Percentiles rank a stretch among this genome's conserved stretches.
Conservation (phyloP, 805 yeast species). For the Monosporozyma siamensis region DNA sequence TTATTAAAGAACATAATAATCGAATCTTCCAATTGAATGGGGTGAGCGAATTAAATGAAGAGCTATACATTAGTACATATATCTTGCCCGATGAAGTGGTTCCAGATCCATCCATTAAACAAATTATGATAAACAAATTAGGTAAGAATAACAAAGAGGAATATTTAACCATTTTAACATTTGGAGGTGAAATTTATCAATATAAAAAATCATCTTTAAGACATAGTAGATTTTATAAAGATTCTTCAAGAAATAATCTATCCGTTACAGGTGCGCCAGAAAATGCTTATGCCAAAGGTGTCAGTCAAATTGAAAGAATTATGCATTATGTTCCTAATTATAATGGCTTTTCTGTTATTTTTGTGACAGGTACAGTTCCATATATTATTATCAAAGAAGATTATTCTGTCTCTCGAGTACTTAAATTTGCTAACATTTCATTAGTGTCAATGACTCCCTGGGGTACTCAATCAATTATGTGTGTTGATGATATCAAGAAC, state of each 20-base stretch:
- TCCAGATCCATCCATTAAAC: constrained; percentile 70
- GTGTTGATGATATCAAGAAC: constrained; percentile 58
- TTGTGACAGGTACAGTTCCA: constrained; percentile 69
- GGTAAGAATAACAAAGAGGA: constrained; percentile 59
- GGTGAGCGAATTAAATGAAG: constrained; percentile 31
- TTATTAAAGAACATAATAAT: constrained; percentile 42
- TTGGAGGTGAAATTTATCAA: constrained; percentile 69
- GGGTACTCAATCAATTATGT: constrained; percentile 42
- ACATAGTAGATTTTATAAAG: constrained; percentile 18
- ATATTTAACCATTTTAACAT: constrained; percentile 59
- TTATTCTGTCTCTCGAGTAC: constrained; percentile 54
- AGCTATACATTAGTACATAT: constrained; percentile 32
- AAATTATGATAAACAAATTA: constrained; percentile 50
- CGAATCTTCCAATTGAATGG: constrained; percentile 32
- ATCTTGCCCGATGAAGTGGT: constrained; percentile 32
- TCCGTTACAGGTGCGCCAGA: constrained; percentile 71
- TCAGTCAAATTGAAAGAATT: constrained; percentile 56
- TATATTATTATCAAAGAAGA: constrained; percentile 56
- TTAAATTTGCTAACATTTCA: constrained; percentile 55
- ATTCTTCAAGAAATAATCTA: constrained; percentile 27
- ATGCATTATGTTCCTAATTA: constrained; percentile 49
- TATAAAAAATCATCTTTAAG: constrained; percentile 42
- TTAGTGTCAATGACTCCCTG: constrained; percentile 46
- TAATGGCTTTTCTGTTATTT: constrained; percentile 49
- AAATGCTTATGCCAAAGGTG: constrained; percentile 60